Evolutionary conservation across 2,329 filamentous ascomycete genomes (phyloP).

Genomic region (Sarocladiaceae sp.): DNA sequence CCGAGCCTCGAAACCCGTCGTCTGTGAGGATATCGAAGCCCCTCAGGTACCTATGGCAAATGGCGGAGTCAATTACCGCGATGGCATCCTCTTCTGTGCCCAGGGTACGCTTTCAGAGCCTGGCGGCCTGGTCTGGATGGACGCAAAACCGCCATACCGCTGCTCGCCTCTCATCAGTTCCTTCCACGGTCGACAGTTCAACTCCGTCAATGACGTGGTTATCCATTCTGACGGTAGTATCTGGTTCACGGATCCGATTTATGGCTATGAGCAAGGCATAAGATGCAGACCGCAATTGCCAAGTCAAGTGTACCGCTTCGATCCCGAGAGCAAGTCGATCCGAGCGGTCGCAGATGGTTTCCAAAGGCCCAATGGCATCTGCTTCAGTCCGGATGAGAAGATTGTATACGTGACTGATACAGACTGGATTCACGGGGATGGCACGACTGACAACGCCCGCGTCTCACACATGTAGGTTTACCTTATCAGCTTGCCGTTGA

Average conservation of each 20-base stretch:
- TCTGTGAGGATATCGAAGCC: constrained; percentile 31
- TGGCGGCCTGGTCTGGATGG: constrained; percentile 29
- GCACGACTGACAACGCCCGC: constrained; percentile 20
- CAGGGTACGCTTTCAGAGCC: constrained; percentile 26
- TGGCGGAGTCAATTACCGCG: constrained; percentile 42
- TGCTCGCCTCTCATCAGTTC: constrained; percentile 27
- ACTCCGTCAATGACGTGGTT: constrained; percentile 45
- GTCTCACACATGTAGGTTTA: constrained; percentile 22
- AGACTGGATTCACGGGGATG: constrained; percentile 15
- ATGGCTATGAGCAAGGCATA: constrained; percentile 43
- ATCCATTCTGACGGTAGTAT: constrained; percentile 36
- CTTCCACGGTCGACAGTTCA: constrained; percentile 42
- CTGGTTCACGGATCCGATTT: constrained; percentile 48
- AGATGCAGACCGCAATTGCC: constrained; percentile 38
- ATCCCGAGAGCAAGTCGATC: constrained; percentile 31
- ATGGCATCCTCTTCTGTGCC: constrained; percentile 35
- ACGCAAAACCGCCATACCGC: constrained; percentile 24
- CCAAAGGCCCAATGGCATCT: constrained; percentile 40
- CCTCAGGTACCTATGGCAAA: constrained; percentile 36
- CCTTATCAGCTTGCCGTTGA: too few relatives aligned
- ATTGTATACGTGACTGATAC: constrained; percentile 43
- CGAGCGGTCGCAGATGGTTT: constrained; percentile 44
- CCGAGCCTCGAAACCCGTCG: constrained; percentile 9
- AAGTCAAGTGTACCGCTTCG: constrained; percentile 44
- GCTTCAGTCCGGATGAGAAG: constrained; percentile 40